These are phyloP conservation scores for Steccherinum ochraceum DNA, from an alignment of 768 basidiomycete genomes.

Conservation along the genomic window DNA sequence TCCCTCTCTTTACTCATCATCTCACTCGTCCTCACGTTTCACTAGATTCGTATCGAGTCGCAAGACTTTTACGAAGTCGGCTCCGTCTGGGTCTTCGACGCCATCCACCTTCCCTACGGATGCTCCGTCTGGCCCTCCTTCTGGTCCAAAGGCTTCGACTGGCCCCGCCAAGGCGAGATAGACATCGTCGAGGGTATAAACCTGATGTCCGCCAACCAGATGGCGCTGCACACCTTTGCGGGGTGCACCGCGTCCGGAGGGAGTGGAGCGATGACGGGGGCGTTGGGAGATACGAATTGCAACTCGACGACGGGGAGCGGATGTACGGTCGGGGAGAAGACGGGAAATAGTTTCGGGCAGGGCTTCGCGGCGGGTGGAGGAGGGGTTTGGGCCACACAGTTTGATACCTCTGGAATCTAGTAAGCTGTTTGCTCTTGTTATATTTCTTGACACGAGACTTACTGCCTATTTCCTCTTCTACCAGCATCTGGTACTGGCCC, in stretches of 20 bases:
- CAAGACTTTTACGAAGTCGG: slow-evolving; percentile 37
- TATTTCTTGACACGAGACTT: no score
- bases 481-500: slow-evolving; percentile 45
- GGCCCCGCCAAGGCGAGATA: slow-evolving; percentile 38
- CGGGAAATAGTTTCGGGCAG: slow-evolving; percentile 32
- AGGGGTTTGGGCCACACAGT: slow-evolving; percentile 65
- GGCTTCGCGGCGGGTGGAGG: slow-evolving; percentile 44
- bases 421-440: slow-evolving; percentile 22
- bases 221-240: slow-evolving; percentile 45
- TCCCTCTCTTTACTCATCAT: no score
- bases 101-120: slow-evolving; percentile 47
- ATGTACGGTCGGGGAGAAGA: slow-evolving; percentile 27
- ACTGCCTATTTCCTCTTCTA: not conserved
- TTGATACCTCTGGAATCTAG: slow-evolving; percentile 51
- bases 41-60: slow-evolving; percentile 41
- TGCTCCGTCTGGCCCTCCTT: slow-evolving; percentile 46
- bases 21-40: not conserved
- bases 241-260: slow-evolving; percentile 31
- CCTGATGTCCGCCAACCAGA: slow-evolving; percentile 41
- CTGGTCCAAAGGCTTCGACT: slow-evolving; percentile 28
- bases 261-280: no score
- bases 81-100: slow-evolving; percentile 41
- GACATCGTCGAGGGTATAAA: slow-evolving; percentile 64
- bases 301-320: slow-evolving; percentile 33
- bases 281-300: no score